phyloP scores from a whole-genome alignment of 352 stramenopile species.

The Pythium apleroticum region DNA sequence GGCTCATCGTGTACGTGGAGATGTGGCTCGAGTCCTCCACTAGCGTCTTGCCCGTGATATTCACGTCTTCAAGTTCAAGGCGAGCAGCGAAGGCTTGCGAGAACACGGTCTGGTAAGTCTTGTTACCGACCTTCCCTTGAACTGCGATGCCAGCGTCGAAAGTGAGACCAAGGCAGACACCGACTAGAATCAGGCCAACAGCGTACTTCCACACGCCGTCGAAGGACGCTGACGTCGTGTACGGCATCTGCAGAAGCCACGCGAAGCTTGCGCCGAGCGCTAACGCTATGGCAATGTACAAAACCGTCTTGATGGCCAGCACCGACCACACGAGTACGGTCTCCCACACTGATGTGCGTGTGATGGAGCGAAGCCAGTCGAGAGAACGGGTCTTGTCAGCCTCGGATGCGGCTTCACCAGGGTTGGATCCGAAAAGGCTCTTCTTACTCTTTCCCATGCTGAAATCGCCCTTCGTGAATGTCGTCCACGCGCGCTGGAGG shows the following conservation, averaged over 20 bases:
- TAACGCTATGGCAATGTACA: background rate
- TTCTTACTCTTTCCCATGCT: background rate
- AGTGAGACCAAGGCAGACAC: background rate
- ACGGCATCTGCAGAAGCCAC: constrained; percentile 7
- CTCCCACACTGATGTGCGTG: background rate
- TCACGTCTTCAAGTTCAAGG: background rate
- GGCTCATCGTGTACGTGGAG: background rate
- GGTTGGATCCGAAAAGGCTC: background rate
- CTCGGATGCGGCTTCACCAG: background rate
- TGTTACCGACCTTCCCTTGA: background rate
- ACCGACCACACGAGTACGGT: background rate
- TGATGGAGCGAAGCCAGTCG: constrained; percentile 2
- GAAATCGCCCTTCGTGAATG: background rate
- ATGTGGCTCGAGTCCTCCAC: background rate
- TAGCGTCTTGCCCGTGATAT: background rate
- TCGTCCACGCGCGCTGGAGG: background rate
- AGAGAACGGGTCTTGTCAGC: background rate
- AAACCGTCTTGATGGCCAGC: background rate
- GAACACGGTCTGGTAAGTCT: background rate
- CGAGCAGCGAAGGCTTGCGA: background rate
- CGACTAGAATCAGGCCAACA: background rate
- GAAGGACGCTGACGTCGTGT: background rate
- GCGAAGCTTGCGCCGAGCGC: background rate
- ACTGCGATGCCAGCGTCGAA: background rate
- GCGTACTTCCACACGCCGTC: background rate